Conservation (phyloP, 352 stramenopile species). For the Globisporangium emineosum region DNA sequence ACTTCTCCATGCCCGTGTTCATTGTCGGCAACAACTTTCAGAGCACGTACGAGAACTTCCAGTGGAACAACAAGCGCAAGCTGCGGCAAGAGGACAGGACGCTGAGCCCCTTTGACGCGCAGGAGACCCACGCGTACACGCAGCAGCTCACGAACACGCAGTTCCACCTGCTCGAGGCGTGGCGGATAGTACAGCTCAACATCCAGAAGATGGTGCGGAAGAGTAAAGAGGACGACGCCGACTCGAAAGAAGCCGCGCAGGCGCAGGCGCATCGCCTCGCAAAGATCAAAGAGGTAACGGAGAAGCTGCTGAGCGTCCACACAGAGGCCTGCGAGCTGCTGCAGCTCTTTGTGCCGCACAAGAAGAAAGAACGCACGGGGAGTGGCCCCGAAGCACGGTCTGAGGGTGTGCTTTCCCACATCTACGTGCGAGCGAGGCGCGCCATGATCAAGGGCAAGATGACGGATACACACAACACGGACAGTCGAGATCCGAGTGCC, state of each 20-base stretch:
- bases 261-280: constrained; percentile 29
- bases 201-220: constrained; percentile 31
- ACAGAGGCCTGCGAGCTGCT: constrained; percentile 34
- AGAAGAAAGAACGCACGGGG: constrained; percentile 19
- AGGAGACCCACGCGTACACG: constrained; percentile 38
- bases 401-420: constrained; percentile 41
- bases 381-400: not conserved
- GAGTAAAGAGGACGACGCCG: constrained; percentile 16
- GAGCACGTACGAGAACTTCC: constrained; percentile 54
- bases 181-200: constrained; percentile 43
- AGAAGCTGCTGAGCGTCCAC: constrained; percentile 38
- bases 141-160: constrained; percentile 63
- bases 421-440: constrained; percentile 36
- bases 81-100: constrained; percentile 45
- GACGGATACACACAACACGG: not conserved
- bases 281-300: constrained; percentile 49
- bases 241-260: constrained; percentile 26
- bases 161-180: constrained; percentile 50
- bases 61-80: constrained; percentile 53
- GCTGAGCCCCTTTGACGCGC: constrained; percentile 48
- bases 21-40: constrained; percentile 81
- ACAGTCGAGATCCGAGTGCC: constrained; percentile 1
- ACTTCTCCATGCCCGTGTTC: constrained; percentile 74
- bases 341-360: constrained; percentile 57
- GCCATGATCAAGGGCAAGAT: constrained; percentile 10